Conservation (phyloP, 306 rosid genomes). For the Ammopiptanthus mongolicus region DNA sequence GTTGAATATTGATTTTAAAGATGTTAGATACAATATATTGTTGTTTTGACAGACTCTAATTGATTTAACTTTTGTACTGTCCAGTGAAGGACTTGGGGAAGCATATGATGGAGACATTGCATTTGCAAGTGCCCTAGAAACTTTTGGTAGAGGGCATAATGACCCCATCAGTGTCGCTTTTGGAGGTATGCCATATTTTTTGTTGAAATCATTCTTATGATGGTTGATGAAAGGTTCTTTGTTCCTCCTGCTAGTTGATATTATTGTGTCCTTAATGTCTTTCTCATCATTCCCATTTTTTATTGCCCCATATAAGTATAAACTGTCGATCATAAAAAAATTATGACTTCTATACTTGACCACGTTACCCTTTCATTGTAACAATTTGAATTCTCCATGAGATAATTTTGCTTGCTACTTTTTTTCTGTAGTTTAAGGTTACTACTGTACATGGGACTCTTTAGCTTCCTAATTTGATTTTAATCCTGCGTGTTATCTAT, state of each 20-base stretch:
- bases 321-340: neutral
- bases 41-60: conserved; percentile 26
- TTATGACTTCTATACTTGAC: neutral
- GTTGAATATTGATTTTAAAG: conserved; percentile 20
- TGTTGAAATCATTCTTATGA: neutral
- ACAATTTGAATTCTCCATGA: neutral
- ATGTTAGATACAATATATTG: neutral
- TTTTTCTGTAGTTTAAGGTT: conserved; percentile 1
- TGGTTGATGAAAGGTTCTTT: neutral
- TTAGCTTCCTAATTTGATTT: conserved; percentile 10
- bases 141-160: conserved; percentile 98
- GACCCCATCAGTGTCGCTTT: conserved; percentile 99
- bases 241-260: neutral
- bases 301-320: neutral
- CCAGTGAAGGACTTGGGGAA: conserved; percentile 98
- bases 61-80: conserved; percentile 24
- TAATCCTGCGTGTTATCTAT: conserved; percentile 3
- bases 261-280: neutral
- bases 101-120: conserved; percentile 99
- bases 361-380: neutral
- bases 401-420: conserved; percentile 13
- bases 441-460: neutral
- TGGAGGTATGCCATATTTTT: conserved; percentile 59
- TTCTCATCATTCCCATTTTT: neutral
- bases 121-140: conserved; percentile 94